Percentiles rank a stretch among this genome's conserved stretches.
These are phyloP conservation scores for Candida argentea DNA, from an alignment of 805 yeast genomes.

Conservation along the genomic window DNA sequence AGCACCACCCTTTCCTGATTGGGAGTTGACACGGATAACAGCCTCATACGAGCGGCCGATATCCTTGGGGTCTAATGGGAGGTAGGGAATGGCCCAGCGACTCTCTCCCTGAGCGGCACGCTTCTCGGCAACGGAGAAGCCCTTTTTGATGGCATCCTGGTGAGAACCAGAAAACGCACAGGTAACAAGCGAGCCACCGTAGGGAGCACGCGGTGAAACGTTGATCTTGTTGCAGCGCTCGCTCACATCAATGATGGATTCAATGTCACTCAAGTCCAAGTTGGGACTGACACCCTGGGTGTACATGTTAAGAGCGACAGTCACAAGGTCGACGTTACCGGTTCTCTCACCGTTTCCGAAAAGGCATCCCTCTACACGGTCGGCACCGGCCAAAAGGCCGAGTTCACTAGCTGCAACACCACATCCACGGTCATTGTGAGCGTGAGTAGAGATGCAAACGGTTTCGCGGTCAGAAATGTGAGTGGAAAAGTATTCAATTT, in stretches of 20 bases:
- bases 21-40: constrained; percentile 74
- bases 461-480: constrained; percentile 65
- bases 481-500: constrained; percentile 62
- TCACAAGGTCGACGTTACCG: constrained; percentile 71
- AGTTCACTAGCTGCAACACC: constrained; percentile 78
- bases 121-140: constrained; percentile 44
- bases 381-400: constrained; percentile 75
- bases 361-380: constrained; percentile 75
- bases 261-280: constrained; percentile 61
- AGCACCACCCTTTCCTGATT: constrained; percentile 85
- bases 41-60: constrained; percentile 77
- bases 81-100: constrained; percentile 62
- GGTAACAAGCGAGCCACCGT: constrained; percentile 70
- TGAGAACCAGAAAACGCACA: constrained; percentile 72
- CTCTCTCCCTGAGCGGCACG: constrained; percentile 20
- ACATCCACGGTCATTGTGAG: constrained; percentile 76
- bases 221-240: constrained; percentile 75
- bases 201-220: constrained; percentile 67
- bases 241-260: constrained; percentile 54
- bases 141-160: constrained; percentile 64
- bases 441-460: constrained; percentile 59
- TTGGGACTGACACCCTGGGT: constrained; percentile 69
- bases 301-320: constrained; percentile 68
- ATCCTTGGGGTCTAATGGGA: constrained; percentile 75
- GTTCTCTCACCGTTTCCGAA: constrained; percentile 83